Percentiles rank a stretch among this genome's conserved stretches.
phyloP scores from a whole-genome alignment of 129 eudicot genomes.

The Apium graveolens region DNA sequence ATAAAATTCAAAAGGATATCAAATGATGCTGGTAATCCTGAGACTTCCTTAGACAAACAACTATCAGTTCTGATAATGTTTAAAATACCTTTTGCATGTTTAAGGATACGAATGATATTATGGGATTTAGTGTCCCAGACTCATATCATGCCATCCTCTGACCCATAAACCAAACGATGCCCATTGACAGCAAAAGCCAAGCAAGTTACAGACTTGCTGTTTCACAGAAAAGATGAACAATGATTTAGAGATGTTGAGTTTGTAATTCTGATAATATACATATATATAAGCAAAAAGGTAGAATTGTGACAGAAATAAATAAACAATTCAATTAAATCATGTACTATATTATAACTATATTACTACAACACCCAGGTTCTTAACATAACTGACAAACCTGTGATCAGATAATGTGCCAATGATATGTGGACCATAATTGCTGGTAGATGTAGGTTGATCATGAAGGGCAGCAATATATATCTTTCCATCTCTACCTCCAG shows the following conservation, averaged over 20 bases:
- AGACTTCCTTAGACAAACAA: background rate
- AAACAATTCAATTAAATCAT: background rate
- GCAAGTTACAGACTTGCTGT: slow-evolving; percentile 75
- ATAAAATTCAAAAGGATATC: background rate
- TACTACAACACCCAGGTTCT: background rate
- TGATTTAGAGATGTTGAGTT: background rate
- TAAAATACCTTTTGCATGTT: no score
- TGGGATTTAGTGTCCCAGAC: no score
- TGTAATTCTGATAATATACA: background rate
- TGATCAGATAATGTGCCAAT: slow-evolving; percentile 38
- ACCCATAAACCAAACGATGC: slow-evolving; percentile 68
- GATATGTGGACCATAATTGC: slow-evolving; percentile 32
- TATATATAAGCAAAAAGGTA: background rate
- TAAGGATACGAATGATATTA: no score
- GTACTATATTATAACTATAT: background rate
- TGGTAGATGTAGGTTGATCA: no score
- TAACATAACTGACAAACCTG: slow-evolving; percentile 16
- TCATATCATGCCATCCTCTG: slow-evolving; percentile 90
- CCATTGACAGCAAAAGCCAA: slow-evolving; percentile 77
- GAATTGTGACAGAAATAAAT: background rate
- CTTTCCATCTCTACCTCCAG: no score
- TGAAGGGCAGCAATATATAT: no score
- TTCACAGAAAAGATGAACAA: slow-evolving; percentile 26
- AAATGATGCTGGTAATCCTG: background rate
- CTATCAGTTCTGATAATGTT: background rate